Conservation (phyloP, 768 basidiomycete species). For the Epithele typhae region DNA sequence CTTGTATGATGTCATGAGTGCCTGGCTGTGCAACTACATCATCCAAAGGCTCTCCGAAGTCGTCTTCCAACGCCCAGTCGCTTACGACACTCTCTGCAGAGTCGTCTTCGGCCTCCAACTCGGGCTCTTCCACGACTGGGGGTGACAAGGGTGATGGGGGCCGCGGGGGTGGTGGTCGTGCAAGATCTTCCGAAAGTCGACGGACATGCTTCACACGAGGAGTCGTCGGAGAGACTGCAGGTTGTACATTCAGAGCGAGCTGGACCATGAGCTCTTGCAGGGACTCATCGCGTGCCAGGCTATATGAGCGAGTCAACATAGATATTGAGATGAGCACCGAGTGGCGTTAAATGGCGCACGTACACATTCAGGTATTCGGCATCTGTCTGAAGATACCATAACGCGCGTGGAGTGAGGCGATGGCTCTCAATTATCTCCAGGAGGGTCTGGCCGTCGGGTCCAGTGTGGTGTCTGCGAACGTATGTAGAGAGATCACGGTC, state of each 20-base stretch:
- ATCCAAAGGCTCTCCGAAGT: no score
- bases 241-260: conserved; percentile 2
- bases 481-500: conserved; percentile 3
- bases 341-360: background rate
- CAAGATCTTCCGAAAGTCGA: conserved; percentile 1
- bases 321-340: background rate
- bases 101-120: conserved; percentile 6
- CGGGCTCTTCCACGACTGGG: conserved; percentile 1
- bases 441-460: background rate
- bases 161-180: background rate
- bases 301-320: background rate
- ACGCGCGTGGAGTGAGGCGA: conserved; percentile 1
- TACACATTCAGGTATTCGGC: conserved; percentile 1
- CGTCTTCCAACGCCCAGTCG: conserved; percentile 14
- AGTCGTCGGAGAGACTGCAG: conserved; percentile 10
- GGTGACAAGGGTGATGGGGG: conserved; percentile 2
- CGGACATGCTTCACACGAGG: conserved; percentile 2
- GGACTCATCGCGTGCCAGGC: background rate
- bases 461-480: background rate
- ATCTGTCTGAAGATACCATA: conserved; percentile 8
- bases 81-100: conserved; percentile 9
- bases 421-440: background rate
- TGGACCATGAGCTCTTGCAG: conserved; percentile 2
- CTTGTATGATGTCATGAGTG: no score
- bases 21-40: no score